These are phyloP conservation scores for Cordyceps fumosorosea DNA, from an alignment of 2,329 filamentous ascomycete genomes.

Conservation along the genomic window DNA sequence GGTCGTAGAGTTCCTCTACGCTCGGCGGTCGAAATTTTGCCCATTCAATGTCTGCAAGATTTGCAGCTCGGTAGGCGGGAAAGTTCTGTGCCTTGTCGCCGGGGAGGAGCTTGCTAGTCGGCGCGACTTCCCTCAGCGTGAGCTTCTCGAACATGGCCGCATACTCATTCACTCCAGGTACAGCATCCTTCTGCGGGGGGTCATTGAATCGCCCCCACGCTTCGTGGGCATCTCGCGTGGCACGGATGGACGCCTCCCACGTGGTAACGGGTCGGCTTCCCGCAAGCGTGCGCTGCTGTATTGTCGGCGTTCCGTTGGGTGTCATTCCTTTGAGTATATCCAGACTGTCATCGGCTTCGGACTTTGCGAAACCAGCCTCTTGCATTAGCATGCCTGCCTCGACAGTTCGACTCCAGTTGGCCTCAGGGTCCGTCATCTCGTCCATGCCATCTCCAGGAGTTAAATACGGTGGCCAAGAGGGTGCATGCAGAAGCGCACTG, in stretches of 20 bases:
- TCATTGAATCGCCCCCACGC: conserved; percentile 49
- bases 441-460: conserved; percentile 53
- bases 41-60: conserved; percentile 58
- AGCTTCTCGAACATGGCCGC: conserved; percentile 56
- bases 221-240: conserved; percentile 55
- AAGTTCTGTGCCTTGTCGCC: conserved; percentile 54
- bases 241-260: conserved; percentile 52
- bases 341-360: conserved; percentile 41
- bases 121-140: conserved; percentile 25
- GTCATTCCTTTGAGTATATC: conserved; percentile 47
- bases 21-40: conserved; percentile 55
- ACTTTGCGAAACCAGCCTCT: conserved; percentile 48
- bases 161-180: conserved; percentile 42
- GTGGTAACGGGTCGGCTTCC: conserved; percentile 17
- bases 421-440: conserved; percentile 42
- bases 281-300: conserved; percentile 38
- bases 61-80: conserved; percentile 33
- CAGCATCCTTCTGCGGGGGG: conserved; percentile 27
- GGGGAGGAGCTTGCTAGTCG: conserved; percentile 34
- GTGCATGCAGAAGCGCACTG: conserved; percentile 40
- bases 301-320: conserved; percentile 46
- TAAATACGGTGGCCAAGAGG: conserved; percentile 56
- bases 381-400: conserved; percentile 47
- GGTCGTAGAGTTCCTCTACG: conserved; percentile 49
- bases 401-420: conserved; percentile 47